phyloP scores from a whole-genome alignment of 2,329 filamentous ascomycete genomes.

The Trichoderma endophyticum region DNA sequence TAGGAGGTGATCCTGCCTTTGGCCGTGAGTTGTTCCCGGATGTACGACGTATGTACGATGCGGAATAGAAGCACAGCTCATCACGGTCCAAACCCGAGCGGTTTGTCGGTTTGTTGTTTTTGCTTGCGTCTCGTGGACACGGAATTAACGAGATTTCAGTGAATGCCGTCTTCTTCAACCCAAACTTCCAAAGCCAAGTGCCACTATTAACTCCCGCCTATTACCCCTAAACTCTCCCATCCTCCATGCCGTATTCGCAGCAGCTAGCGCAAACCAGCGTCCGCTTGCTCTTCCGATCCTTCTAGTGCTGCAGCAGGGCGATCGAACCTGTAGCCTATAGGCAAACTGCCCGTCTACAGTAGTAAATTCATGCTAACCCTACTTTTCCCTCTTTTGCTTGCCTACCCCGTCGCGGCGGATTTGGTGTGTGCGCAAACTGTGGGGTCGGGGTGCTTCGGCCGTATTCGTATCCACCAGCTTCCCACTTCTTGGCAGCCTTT shows the following conservation, averaged over 20 bases:
- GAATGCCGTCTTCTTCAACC: background rate
- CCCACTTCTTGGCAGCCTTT: slow-evolving; percentile 8
- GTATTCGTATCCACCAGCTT: slow-evolving; percentile 17
- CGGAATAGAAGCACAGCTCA: background rate
- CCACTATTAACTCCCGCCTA: background rate
- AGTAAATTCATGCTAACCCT: background rate
- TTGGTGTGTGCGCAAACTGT: background rate
- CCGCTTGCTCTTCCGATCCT: background rate
- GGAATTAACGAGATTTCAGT: background rate
- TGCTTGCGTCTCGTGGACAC: background rate
- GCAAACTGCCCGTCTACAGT: background rate
- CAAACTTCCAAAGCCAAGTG: background rate
- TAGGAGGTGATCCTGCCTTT: background rate
- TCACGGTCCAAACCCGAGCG: background rate
- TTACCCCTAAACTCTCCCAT: background rate
- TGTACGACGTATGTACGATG: background rate
- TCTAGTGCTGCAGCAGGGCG: background rate
- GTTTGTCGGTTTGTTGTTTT: background rate
- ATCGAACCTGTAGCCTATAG: background rate
- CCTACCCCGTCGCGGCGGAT: background rate
- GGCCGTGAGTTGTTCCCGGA: background rate
- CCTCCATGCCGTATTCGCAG: slow-evolving; percentile 10
- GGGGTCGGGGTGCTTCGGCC: background rate
- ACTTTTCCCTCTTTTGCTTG: background rate
- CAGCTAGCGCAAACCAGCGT: background rate